phyloP scores from a whole-genome alignment of 768 basidiomycete genomes.

The Rubroboletus satanas region DNA sequence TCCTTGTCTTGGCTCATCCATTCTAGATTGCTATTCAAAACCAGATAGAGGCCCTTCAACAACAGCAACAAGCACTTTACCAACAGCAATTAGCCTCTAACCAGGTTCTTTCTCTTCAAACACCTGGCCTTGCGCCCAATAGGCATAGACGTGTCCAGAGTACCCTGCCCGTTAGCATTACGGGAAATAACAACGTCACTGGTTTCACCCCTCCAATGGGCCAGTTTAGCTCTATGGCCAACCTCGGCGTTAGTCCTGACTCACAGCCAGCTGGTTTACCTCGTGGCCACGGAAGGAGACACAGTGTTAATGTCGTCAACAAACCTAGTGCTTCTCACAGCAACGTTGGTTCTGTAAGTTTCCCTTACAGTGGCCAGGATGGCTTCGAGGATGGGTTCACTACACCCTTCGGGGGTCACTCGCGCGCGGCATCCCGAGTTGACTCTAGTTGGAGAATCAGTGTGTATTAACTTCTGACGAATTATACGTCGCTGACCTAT shows the following conservation, averaged over 20 bases:
- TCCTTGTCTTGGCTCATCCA: conserved; percentile 7
- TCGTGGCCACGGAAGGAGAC: conserved; percentile 82
- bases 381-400: conserved; percentile 78
- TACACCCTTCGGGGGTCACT: conserved; percentile 64
- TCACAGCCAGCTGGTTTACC: conserved; percentile 63
- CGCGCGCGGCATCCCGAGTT: conserved; percentile 68
- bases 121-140: conserved; percentile 65
- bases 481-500: conserved; percentile 8
- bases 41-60: conserved; percentile 86
- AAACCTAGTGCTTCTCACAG: conserved; percentile 51
- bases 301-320: conserved; percentile 90
- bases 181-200: conserved; percentile 38
- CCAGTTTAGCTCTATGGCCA: conserved; percentile 56
- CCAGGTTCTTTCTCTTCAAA: conserved; percentile 76
- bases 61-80: conserved; percentile 86
- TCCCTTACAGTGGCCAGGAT: conserved; percentile 52
- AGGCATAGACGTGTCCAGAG: conserved; percentile 88
- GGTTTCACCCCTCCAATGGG: conserved; percentile 45
- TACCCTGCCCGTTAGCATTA: conserved; percentile 60
- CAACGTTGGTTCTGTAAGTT: conserved; percentile 47
- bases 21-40: conserved; percentile 79
- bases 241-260: conserved; percentile 57
- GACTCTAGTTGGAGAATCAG: conserved; percentile 90
- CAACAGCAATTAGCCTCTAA: conserved; percentile 89
- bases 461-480: conserved; percentile 37